Conservation (phyloP, 805 yeast species). For the Maudiozyma barnettii region DNA sequence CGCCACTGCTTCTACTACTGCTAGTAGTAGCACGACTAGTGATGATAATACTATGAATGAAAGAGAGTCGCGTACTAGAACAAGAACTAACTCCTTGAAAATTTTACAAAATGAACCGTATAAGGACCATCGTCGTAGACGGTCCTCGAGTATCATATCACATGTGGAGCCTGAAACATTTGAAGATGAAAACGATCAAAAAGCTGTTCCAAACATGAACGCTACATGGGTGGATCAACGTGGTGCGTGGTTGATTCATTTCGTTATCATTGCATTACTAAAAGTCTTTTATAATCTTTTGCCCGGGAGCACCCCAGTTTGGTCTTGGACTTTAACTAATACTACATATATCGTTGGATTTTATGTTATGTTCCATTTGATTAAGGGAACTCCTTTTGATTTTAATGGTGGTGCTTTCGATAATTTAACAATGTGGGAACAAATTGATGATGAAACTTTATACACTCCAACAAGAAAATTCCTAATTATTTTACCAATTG, state of each 20-base stretch:
- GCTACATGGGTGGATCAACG: conserved; percentile 94
- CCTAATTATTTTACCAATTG: conserved; percentile 85
- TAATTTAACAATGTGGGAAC: conserved; percentile 97
- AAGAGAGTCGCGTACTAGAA: conserved; percentile 3
- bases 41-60: neutral
- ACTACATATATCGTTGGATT: conserved; percentile 84
- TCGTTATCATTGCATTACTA: conserved; percentile 67
- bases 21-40: too few species aligned
- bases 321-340: conserved; percentile 92
- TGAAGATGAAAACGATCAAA: conserved; percentile 88
- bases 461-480: conserved; percentile 95
- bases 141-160: conserved; percentile 83
- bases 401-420: conserved; percentile 95
- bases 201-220: conserved; percentile 77
- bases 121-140: conserved; percentile 42
- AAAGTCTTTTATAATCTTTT: conserved; percentile 70
- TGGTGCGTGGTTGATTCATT: conserved; percentile 93
- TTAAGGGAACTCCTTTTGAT: conserved; percentile 95
- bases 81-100: conserved; percentile 7
- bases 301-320: conserved; percentile 71
- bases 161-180: conserved; percentile 89
- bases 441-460: conserved; percentile 87
- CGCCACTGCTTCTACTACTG: too few species aligned
- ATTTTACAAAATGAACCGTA: conserved; percentile 23
- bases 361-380: conserved; percentile 91